Base-by-base conservation (phyloP, 306 rosid species). In the Sicyos baderoa region DNA sequence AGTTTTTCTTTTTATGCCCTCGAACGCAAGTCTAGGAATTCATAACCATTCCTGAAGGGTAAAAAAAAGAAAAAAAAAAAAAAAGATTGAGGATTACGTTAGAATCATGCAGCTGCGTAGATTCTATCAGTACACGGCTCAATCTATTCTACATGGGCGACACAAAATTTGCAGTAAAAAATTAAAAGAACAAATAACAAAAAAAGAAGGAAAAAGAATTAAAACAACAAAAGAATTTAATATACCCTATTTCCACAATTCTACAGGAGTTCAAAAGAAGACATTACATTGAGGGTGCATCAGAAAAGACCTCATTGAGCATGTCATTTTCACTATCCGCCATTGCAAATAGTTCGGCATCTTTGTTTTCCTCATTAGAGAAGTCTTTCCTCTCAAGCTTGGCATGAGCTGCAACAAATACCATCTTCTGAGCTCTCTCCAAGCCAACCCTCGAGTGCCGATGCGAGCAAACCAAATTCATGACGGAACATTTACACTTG, bases 371-470 rank as follows among this genome's bases (percentile, higher is more conserved):
- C 69, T 92, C 98, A 9, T 72, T 83, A n/a, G 87, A 86, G 17
- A 86, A 82, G 64, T 89, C 93, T 75, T 87, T 75, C 67, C 83
- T 84, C 77, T 87, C 95, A 51, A 92, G 93, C 81, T 92, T 92
- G 42, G 98, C 91, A 74, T 89, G 96, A 78, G 96, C 98, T 67
- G 98, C 89, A 72, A 92, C 77, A 60, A 81, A 89, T 71, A 89
- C 80, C 93, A 92, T 92, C 84, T 92, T 92, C 86, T 92, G 96
- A 65, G 88, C 93, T 78, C 89, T 89, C 76, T 92, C 96, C 54
- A 83, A 75, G 19, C 89, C 91, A 18, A 81, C 56, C 77, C 88
- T 81, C 4, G 98, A 86, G 54, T 89, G 82, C 63, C 88, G 84
- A 79, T 87, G 84, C 19, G 76, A 81, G 47, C 88, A 86, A 71